A percentile compares a stretch with the other conserved stretches of the same genome.
phyloP scores from a whole-genome alignment of 2,329 filamentous ascomycete genomes.

The Apiospora rasikravindrae region DNA sequence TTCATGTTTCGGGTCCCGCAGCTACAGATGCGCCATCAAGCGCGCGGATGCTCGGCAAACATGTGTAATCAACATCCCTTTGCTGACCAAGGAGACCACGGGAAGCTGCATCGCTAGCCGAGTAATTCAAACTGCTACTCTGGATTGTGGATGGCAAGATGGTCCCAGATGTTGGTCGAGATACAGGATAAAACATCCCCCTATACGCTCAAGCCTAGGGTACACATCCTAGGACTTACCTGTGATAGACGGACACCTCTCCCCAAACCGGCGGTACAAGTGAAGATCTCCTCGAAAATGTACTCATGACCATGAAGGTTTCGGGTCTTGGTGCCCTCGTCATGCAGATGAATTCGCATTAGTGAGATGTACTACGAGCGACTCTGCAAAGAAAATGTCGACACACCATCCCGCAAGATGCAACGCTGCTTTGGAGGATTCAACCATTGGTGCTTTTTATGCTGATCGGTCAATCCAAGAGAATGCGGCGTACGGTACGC shows the following conservation, averaged over 20 bases:
- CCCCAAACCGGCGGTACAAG: neutral
- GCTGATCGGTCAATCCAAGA: neutral
- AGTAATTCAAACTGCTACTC: neutral
- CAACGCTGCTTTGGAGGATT: neutral
- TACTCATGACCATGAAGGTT: neutral
- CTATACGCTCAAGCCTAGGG: neutral
- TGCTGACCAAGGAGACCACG: neutral
- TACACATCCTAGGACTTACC: neutral
- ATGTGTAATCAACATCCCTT: neutral
- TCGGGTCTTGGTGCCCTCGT: neutral
- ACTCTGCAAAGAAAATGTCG: neutral
- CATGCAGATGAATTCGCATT: neutral
- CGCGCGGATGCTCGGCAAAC: constrained; percentile 5
- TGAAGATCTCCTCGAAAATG: neutral
- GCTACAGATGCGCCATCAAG: neutral
- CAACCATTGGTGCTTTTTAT: neutral
- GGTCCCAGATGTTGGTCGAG: constrained; percentile 5
- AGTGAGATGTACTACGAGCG: neutral
- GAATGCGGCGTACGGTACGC: neutral
- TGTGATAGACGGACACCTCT: constrained; percentile 13
- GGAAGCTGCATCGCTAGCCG: neutral
- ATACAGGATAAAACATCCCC: neutral
- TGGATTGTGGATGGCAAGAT: neutral
- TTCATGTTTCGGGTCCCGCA: neutral
- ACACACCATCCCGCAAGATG: constrained; percentile 4